Base-by-base conservation (phyloP, 176 grass and related monocot genomes). In the Oryza longistaminata region DNA sequence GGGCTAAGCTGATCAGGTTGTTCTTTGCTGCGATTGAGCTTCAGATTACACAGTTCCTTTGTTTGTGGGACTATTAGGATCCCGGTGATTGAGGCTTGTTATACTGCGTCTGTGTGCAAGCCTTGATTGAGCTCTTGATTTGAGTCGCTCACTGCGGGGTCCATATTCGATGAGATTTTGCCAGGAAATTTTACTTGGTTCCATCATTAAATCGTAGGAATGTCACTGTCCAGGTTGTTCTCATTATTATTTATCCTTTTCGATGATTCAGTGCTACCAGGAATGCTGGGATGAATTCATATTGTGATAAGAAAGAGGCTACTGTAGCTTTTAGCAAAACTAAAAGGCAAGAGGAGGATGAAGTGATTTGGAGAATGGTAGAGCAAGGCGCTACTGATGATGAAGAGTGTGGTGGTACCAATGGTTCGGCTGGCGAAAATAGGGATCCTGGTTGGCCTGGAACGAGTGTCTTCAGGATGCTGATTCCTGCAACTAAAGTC, bases 381-480 rank as follows among this genome's bases (percentile, higher is more conserved):
- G 50, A 67, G 69, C 60, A 12, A 64, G 71, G 7, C 3, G 15
- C 16, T 66, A 25, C 35, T 58, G 61, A 39, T 33, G 70, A 79
- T 40, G 50, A 83, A 42, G 58, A 83, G 55, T 69, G 19, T 27
- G 48, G 80, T 79, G 55, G 35, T 85, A n/a, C 70, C 37, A 70
- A 21, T 64, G 64, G 37, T 50, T 82, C 79, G 34, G 62, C 70
- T 80, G 48, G 14, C 67, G 76, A 74, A 75, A 62, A 79, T 66
- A 85, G 71, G 82, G 85, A 76, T 61, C 82, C 88, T 85, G 82
- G 85, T 68, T 91, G 89, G 85, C 89, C 85, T 68, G 85, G 83
- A 78, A 82, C 61, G 42, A 83, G 39, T 11, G 89, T 87, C 25
- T 91, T 91, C 68, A 87, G 89, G 76, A 83, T 91, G 68, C 67